Evolutionary conservation across 371 early-diverging fungal species (phyloP), one percentile per base, ranked within the genome.

Genomic region (Saksenaea oblongispora): DNA sequence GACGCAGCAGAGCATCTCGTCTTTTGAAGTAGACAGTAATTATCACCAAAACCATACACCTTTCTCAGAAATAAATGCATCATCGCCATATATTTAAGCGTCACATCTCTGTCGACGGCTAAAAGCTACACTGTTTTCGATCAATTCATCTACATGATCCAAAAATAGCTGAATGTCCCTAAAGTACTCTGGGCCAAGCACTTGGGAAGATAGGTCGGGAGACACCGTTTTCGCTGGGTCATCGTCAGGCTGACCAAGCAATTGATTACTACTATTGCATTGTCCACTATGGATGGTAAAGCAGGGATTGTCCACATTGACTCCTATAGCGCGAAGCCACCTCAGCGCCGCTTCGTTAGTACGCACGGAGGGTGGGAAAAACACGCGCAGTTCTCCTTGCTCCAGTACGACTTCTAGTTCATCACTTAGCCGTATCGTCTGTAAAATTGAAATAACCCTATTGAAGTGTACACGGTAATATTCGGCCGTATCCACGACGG

Each of bases 131-230:
- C 51, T 62, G 17, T 27, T 61, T 54, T 63, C 70, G 58, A 69
- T 64, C 18, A 69, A 34, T 26, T 61, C 57, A 36, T 69, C 70
- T 35, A 69, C 70, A 27, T 64, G 58, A 58, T 69, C 70, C 35
- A 69, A 44, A 55, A 69, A 69, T 3, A 56, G 41, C 37, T 69
- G 70, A 10, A 69, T 57, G 28, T 64, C 62, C 55, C 54, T 61
- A 39, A 69, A 69, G 57, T 69, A 69, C 26, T 47, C 70, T 31
- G 62, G 65, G 13, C 61, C 62, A 54, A 64, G 37, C n/a, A 39
- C 37, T 7, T 3, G n/a, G 17, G 37, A 26, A 9, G 56, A 54
- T 18, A 24, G 41, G 35, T 53, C 44, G 3, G 55, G 42, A 15
- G 27, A 27, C 18, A 28, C 28, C 5, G 35, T 24, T 35, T 34